These are phyloP conservation scores for Hypomontagnella monticulosa DNA, from an alignment of 495 filamentous ascomycete genomes.

Conservation along the genomic window DNA sequence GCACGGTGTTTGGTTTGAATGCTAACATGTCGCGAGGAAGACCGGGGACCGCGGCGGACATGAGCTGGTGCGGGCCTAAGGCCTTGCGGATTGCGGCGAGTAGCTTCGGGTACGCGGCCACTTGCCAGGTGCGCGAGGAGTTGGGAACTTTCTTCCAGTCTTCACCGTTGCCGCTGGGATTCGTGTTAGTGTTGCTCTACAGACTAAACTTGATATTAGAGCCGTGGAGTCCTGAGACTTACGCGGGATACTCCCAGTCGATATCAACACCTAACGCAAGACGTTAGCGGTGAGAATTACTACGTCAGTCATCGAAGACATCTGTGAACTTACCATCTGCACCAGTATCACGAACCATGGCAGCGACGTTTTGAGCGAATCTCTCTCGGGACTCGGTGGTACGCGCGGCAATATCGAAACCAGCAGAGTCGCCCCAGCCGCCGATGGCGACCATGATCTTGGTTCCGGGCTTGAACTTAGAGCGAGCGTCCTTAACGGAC, in stretches of 20 bases:
- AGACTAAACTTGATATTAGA: background rate
- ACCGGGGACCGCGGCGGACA: constrained; percentile 78
- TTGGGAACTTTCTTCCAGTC: constrained; percentile 79
- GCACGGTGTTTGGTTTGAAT: constrained; percentile 70
- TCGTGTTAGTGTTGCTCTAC: constrained; percentile 1
- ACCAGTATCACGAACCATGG: constrained; percentile 68
- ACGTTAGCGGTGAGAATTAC: background rate
- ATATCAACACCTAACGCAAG: constrained; percentile 64
- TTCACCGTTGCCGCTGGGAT: constrained; percentile 73
- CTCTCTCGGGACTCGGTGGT: constrained; percentile 60
- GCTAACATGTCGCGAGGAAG: constrained; percentile 76
- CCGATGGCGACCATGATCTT: constrained; percentile 77
- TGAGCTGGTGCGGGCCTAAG: constrained; percentile 67
- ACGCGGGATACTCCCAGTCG: constrained; percentile 84
- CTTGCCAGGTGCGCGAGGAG: constrained; percentile 66
- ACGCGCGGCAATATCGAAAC: constrained; percentile 67
- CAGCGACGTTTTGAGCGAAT: constrained; percentile 72
- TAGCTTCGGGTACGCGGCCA: constrained; percentile 70
- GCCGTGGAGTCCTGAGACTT: constrained; percentile 12
- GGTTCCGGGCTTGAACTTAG: constrained; percentile 66
- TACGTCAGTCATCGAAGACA: too few species aligned
- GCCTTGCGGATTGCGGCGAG: constrained; percentile 67
- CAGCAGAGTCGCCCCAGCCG: constrained; percentile 75
- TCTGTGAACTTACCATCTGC: constrained; percentile 63
- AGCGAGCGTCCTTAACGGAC: constrained; percentile 63